Percentiles rank a stretch among this genome's conserved stretches.
Evolutionary conservation across 1,139 yeast genomes (phyloP).

Genomic region (Lodderomyces orthopsilosis): DNA sequence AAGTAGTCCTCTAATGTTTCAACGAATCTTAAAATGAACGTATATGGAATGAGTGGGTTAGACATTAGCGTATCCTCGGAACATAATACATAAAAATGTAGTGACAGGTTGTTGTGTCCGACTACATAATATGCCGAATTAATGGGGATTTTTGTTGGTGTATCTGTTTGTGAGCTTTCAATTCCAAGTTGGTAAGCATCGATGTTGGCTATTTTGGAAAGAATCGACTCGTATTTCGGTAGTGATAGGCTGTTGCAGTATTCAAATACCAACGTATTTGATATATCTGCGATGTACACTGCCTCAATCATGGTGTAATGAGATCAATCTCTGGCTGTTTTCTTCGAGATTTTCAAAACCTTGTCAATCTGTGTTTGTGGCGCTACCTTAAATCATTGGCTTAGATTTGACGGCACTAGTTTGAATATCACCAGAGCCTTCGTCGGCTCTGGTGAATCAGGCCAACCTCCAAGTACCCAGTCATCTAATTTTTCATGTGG

Average conservation of each 20-base stretch:
- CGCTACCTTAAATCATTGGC: too few relatives aligned
- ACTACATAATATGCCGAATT: constrained; percentile 11
- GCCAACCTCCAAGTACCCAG: too few relatives aligned
- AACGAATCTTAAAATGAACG: constrained; percentile 52
- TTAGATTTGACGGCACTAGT: too few relatives aligned
- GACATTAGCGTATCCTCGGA: constrained; percentile 6
- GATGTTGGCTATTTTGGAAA: constrained; percentile 14
- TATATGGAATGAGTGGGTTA: constrained; percentile 54
- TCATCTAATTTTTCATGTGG: too few relatives aligned
- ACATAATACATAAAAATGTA: constrained; percentile 14
- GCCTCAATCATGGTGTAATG: constrained; percentile 45
- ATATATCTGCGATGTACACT: constrained; percentile 59
- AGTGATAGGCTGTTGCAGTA: constrained; percentile 50
- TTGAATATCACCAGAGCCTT: too few relatives aligned
- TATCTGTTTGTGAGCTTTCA: not conserved
- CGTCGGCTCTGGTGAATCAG: too few relatives aligned
- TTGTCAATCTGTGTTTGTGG: too few relatives aligned
- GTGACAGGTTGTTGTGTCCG: constrained; percentile 6
- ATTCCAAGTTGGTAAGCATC: not conserved
- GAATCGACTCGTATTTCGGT: constrained; percentile 48
- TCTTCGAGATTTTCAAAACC: not conserved
- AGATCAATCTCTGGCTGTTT: not conserved
- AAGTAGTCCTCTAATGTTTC: constrained; percentile 58
- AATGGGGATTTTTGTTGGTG: constrained; percentile 9
- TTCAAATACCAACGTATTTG: constrained; percentile 54